phyloP scores from a whole-genome alignment of 1,284 basidiomycete genomes.

The Trichosporon sp. region DNA sequence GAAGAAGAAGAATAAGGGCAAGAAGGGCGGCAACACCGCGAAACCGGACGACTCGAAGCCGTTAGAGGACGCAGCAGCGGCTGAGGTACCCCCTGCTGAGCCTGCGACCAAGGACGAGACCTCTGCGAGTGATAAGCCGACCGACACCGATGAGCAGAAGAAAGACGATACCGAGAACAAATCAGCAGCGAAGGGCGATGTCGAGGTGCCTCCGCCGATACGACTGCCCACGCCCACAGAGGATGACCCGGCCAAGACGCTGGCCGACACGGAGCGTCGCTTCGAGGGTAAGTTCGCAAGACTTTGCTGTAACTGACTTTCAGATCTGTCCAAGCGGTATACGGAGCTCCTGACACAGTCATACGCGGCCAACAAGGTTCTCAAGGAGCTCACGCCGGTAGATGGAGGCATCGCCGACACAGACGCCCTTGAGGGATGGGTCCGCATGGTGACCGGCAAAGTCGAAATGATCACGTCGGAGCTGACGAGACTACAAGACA shows the following conservation, averaged over 20 bases:
- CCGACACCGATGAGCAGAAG: background rate
- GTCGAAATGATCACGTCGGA: conserved; percentile 60
- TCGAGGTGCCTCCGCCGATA: background rate
- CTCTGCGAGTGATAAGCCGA: background rate
- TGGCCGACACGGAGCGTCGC: conserved; percentile 28
- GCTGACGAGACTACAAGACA: conserved; percentile 63
- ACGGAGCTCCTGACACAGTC: conserved; percentile 29
- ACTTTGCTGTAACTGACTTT: background rate
- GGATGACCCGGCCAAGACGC: conserved; percentile 13
- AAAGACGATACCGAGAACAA: background rate
- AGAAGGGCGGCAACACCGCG: conserved; percentile 4
- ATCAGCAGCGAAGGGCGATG: background rate
- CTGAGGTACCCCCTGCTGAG: background rate
- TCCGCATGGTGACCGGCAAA: conserved; percentile 63
- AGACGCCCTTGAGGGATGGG: conserved; percentile 64
- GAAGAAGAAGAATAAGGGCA: conserved; percentile 11
- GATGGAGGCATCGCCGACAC: conserved; percentile 59
- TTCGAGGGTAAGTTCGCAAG: conserved; percentile 27
- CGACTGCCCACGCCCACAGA: conserved; percentile 3
- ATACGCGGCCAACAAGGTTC: conserved; percentile 59
- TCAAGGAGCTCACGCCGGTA: conserved; percentile 68
- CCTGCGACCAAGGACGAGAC: background rate
- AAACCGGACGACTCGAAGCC: background rate
- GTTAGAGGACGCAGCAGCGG: background rate
- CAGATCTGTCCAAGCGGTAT: conserved; percentile 35